Evolutionary conservation across 176 grass and related monocot genomes (phyloP).

Genomic region (Guadua angustifolia): DNA sequence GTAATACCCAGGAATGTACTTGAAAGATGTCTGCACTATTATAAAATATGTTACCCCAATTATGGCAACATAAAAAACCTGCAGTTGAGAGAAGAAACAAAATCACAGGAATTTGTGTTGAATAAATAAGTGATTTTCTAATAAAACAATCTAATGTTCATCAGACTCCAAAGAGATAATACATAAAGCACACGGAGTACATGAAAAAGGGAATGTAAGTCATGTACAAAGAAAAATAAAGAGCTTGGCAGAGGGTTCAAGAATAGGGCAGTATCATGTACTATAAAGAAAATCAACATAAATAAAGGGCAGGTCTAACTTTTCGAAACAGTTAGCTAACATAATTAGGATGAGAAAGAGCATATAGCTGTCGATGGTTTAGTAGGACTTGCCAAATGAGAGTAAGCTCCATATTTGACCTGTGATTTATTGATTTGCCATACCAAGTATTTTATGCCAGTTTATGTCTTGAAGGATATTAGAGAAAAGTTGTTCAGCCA

Average conservation of each 20-base stretch:
- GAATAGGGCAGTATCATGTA: neutral
- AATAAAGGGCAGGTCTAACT: neutral
- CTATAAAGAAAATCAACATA: neutral
- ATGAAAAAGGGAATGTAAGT: neutral
- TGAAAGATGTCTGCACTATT: slow-evolving; percentile 85
- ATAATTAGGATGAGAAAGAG: slow-evolving; percentile 1
- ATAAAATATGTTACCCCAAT: slow-evolving; percentile 85
- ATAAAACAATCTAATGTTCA: neutral
- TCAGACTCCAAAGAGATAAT: slow-evolving; percentile 6
- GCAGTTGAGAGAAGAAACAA: slow-evolving; percentile 43
- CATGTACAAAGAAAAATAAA: neutral
- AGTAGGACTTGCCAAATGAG: slow-evolving; percentile 15
- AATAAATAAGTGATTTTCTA: slow-evolving; percentile 6
- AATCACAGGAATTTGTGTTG: slow-evolving; percentile 13
- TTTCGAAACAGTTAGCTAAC: slow-evolving; percentile 6
- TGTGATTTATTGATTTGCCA: slow-evolving; percentile 5
- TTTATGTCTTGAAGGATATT: neutral
- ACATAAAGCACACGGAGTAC: neutral
- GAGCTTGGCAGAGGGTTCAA: neutral
- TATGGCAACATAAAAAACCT: slow-evolving; percentile 89
- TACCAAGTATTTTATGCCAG: slow-evolving; percentile 12
- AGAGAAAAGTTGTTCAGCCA: slow-evolving; percentile 12
- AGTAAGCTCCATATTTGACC: neutral
- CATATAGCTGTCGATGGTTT: neutral
- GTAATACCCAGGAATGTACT: slow-evolving; percentile 96